A percentile compares a stretch with the other conserved stretches of the same genome.
These are phyloP conservation scores for Daedalea quercina DNA, from an alignment of 768 basidiomycete genomes.

Conservation along the genomic window DNA sequence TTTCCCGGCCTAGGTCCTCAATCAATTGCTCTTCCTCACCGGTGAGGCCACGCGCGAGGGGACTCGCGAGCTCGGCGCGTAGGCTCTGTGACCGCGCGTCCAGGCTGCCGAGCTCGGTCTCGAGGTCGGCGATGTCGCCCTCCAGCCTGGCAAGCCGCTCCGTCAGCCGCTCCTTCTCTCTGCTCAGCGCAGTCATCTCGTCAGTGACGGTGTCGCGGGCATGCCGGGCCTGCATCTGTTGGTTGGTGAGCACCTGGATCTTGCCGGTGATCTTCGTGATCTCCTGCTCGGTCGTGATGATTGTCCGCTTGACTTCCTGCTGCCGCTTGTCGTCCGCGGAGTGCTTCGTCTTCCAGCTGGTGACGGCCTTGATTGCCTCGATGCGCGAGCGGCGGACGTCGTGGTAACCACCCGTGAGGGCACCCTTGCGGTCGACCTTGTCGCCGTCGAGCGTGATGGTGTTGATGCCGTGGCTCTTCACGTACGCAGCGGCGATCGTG, in stretches of 20 bases:
- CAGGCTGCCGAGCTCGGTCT: conserved; percentile 61
- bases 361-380: conserved; percentile 75
- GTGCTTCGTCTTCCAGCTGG: conserved; percentile 67
- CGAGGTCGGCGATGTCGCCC: conserved; percentile 59
- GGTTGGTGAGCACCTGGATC: conserved; percentile 62
- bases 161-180: conserved; percentile 65
- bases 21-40: conserved; percentile 64
- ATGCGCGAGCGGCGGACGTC: conserved; percentile 87
- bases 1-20: conserved; percentile 62
- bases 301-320: conserved; percentile 67
- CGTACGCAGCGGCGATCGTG: conserved; percentile 88
- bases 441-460: conserved; percentile 98
- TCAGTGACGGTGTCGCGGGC: conserved; percentile 59
- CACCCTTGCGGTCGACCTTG: conserved; percentile 94
- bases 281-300: conserved; percentile 75
- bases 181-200: conserved; percentile 50
- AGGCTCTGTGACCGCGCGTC: conserved; percentile 59
- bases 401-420: conserved; percentile 93
- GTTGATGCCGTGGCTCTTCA: conserved; percentile 90
- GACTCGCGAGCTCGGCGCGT: conserved; percentile 61
- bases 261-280: conserved; percentile 70
- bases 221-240: conserved; percentile 65
- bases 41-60: conserved; percentile 70
- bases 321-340: conserved; percentile 58
- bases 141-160: conserved; percentile 60